These are phyloP conservation scores for Strobilomyces dryophilus DNA, from an alignment of 768 basidiomycete genomes.

Conservation along the genomic window DNA sequence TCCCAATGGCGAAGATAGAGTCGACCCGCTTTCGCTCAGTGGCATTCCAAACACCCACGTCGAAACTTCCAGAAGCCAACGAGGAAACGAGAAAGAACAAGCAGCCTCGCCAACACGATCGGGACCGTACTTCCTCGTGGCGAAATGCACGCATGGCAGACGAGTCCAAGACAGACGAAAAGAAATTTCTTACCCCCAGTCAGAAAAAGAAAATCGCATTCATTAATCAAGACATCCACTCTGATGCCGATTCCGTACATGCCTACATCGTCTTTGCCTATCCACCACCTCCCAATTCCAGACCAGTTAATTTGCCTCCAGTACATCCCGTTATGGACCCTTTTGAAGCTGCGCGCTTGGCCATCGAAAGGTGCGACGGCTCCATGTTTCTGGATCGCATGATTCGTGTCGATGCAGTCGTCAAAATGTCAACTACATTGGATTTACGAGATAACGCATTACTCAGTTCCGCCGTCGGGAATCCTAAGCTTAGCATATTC, in stretches of 20 bases:
- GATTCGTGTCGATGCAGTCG: slow-evolving; percentile 74
- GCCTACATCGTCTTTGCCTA: slow-evolving; percentile 93
- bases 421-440: slow-evolving; percentile 27
- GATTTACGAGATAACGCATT: slow-evolving; percentile 14
- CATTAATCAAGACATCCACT: slow-evolving; percentile 89
- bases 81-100: slow-evolving; percentile 27
- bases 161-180: slow-evolving; percentile 44
- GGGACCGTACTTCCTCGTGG: slow-evolving; percentile 60
- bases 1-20: slow-evolving; percentile 80
- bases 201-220: slow-evolving; percentile 95
- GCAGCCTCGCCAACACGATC: slow-evolving; percentile 45
- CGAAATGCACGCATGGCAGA: slow-evolving; percentile 42
- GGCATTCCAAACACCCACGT: slow-evolving; percentile 81
- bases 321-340: slow-evolving; percentile 53
- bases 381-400: slow-evolving; percentile 71
- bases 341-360: slow-evolving; percentile 60
- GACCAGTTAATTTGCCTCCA: slow-evolving; percentile 51
- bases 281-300: slow-evolving; percentile 38
- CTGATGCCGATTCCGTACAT: slow-evolving; percentile 68
- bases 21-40: slow-evolving; percentile 92
- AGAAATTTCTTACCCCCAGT: slow-evolving; percentile 68
- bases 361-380: slow-evolving; percentile 61
- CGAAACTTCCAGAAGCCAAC: slow-evolving; percentile 47
- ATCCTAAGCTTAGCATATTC: slow-evolving; percentile 83
- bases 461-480: slow-evolving; percentile 33